Percentiles rank a stretch among this genome's conserved stretches.
Conservation (phyloP, 257 asterid species). For the Forsythia suspensa region DNA sequence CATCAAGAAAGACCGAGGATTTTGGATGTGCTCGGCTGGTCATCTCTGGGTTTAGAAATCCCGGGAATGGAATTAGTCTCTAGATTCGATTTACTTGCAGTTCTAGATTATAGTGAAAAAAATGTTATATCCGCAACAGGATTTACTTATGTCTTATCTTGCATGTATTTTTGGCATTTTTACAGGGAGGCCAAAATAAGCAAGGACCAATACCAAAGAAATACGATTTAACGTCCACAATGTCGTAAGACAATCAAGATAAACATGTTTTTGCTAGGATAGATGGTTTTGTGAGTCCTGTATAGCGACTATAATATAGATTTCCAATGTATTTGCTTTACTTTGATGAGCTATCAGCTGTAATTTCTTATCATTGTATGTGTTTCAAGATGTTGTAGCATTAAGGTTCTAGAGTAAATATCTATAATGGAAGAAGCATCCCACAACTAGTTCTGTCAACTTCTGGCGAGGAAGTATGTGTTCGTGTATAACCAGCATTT, state of each 20-base stretch:
- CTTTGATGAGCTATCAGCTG: neutral
- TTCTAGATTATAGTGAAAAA: neutral
- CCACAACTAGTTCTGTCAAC: neutral
- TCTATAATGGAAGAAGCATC: neutral
- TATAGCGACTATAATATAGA: neutral
- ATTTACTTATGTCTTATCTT: neutral
- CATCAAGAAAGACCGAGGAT: neutral
- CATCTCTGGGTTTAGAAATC: neutral
- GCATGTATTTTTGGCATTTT: neutral
- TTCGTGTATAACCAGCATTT: no score
- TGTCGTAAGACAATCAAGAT: constrained; percentile 3
- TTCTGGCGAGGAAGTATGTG: neutral
- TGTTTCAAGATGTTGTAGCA: constrained; percentile 8
- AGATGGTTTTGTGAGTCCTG: neutral
- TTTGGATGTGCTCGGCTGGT: neutral
- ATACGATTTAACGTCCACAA: constrained; percentile 8
- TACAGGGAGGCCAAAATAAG: constrained; percentile 45
- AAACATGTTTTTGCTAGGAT: neutral
- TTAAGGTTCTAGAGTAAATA: neutral
- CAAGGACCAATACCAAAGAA: constrained; percentile 35
- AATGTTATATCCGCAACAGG: neutral
- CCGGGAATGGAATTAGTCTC: neutral
- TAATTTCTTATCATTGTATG: constrained; percentile 5
- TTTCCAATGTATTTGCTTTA: neutral
- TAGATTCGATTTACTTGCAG: neutral